Percentiles rank a stretch among this genome's conserved stretches.
These are phyloP conservation scores for Luzula sylvatica DNA, from an alignment of 176 grass and related monocot species.

Conservation along the genomic window DNA sequence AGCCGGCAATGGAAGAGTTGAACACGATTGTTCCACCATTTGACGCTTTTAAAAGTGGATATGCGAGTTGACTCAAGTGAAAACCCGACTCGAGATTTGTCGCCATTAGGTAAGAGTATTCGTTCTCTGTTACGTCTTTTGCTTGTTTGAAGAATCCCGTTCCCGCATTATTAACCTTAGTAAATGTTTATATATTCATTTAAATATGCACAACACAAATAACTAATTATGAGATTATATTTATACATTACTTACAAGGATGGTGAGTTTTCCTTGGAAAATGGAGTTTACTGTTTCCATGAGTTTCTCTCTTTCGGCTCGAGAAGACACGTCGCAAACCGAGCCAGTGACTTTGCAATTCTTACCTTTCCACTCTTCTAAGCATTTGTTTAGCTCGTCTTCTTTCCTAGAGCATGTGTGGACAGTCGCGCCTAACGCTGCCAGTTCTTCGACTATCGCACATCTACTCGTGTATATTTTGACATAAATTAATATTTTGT, in stretches of 20 bases:
- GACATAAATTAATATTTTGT: too few relatives aligned
- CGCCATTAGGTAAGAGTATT: conserved; percentile 23
- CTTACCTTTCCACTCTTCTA: conserved; percentile 15
- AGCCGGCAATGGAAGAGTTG: conserved; percentile 18
- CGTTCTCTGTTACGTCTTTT: conserved; percentile 17
- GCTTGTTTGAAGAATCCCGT: neutral
- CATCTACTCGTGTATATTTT: conserved; percentile 5
- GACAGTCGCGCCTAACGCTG: conserved; percentile 15
- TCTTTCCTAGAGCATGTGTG: conserved; percentile 41
- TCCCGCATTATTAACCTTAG: conserved; percentile 33
- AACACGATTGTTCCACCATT: conserved; percentile 23
- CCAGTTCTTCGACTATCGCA: conserved; percentile 29
- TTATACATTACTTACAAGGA: conserved; percentile 15
- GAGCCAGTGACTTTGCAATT: conserved; percentile 22
- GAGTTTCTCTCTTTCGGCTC: conserved; percentile 13
- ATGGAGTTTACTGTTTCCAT: conserved; percentile 15
- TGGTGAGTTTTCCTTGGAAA: conserved; percentile 25
- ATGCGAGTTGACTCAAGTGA: conserved; percentile 25
- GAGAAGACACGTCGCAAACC: conserved; percentile 23
- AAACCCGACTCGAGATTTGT: conserved; percentile 40
- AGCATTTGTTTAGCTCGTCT: conserved; percentile 17
- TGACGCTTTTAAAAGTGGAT: conserved; percentile 20
- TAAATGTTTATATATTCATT: neutral
- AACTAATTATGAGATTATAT: neutral
- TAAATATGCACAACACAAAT: neutral